Evolutionary conservation across 768 basidiomycete genomes (phyloP).

Genomic region (Boletus rubropictus): DNA sequence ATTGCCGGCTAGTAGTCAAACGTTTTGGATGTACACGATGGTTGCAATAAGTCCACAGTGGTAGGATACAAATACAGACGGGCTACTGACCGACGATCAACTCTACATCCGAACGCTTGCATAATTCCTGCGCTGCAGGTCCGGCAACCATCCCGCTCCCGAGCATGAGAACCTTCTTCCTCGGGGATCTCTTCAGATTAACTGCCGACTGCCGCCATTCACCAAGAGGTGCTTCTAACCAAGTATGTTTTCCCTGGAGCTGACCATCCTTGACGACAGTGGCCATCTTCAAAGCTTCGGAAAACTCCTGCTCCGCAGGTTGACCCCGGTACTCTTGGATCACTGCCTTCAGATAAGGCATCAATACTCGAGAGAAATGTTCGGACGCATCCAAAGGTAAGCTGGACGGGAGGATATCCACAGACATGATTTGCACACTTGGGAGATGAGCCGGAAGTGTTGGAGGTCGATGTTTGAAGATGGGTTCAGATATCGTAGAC

Average conservation of each 20-base stretch:
- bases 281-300: constrained; percentile 54
- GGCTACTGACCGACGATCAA: constrained; percentile 67
- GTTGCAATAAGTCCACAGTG: constrained; percentile 13
- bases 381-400: constrained; percentile 76
- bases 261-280: constrained; percentile 61
- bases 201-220: constrained; percentile 31
- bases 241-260: constrained; percentile 47
- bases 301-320: constrained; percentile 23
- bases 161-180: constrained; percentile 69
- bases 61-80: constrained; percentile 8
- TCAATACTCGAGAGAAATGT: constrained; percentile 63
- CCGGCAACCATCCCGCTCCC: constrained; percentile 96
- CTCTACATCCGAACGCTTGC: constrained; percentile 54
- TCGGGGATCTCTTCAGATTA: constrained; percentile 8
- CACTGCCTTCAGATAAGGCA: constrained; percentile 62
- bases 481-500: constrained; percentile 75
- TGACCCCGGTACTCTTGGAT: constrained; percentile 38
- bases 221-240: constrained; percentile 53
- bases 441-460: constrained; percentile 43
- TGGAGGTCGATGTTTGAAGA: constrained; percentile 47
- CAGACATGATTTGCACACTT: constrained; percentile 73
- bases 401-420: constrained; percentile 86
- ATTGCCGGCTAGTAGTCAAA: constrained; percentile 59
- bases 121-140: constrained; percentile 76
- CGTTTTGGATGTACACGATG: constrained; percentile 5